Evolutionary conservation across 805 yeast genomes (phyloP), one percentile per base, ranked within the genome.

Genomic region (Wickerhamiella slavikovae): DNA sequence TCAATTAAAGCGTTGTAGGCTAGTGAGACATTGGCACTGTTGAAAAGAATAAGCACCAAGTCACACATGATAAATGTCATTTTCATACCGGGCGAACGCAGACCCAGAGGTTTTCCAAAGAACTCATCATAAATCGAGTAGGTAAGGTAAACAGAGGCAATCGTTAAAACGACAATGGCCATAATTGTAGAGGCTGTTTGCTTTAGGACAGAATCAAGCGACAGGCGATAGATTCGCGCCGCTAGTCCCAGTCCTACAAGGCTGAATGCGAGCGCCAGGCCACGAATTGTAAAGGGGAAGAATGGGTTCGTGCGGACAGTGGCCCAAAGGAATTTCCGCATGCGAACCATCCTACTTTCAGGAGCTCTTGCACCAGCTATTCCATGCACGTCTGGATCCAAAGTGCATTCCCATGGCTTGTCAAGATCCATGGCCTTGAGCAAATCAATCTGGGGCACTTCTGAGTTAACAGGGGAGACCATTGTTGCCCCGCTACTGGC

Each of bases 91-190:
- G 95, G 91, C 36, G 79, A 67, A 40, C 98, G 64, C 26, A 89
- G 58, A 0, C 98, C 98, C 28, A 89, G 50, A 0, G 96, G 98
- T 46, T 79, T 75, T 10, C 94, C 91, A 15, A 72, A 65, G 51
- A 79, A 85, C 51, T 89, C 98, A 50, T 89, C 96, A 43, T 69
- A 71, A 2, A 93, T 70, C 48, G 85, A 78, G 50, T 78, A 82
- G 3, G 71, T 52, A 32, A 82, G 62, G 47, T 89, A 89, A 0
- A 68, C 63, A 16, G 79, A 52, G 3, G 93, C 93, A 36, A 71
- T 58, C 17, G 79, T 57, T 44, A 82, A 85, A 3, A 85, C 92
- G 30, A 70, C 70, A 2, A 89, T 64, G 3, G 95, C 89, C 92
- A 89, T 80, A 26, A 83, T 71, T 0, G 96, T 78, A 41, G 93